phyloP scores from a whole-genome alignment of 2,329 filamentous ascomycete species.

The Calonectria pteridis region DNA sequence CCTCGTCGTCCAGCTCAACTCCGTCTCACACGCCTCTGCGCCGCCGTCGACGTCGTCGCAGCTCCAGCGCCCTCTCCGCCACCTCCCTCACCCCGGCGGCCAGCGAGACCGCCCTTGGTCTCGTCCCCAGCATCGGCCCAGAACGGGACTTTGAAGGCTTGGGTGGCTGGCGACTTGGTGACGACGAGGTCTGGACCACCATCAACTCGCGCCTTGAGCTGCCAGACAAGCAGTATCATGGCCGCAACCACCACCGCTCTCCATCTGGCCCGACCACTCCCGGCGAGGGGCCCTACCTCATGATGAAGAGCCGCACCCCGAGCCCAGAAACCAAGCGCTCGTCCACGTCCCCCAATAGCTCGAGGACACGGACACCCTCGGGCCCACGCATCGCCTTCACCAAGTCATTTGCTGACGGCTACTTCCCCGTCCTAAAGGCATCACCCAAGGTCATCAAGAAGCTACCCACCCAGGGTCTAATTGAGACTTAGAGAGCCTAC shows the following conservation, averaged over 20 bases:
- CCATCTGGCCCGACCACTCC: slow-evolving; percentile 56
- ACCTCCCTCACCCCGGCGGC: slow-evolving; percentile 49
- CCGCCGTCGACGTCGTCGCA: slow-evolving; percentile 50
- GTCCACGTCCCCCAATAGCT: slow-evolving; percentile 58
- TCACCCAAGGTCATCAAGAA: slow-evolving; percentile 51
- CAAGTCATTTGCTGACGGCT: slow-evolving; percentile 52
- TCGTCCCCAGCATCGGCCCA: slow-evolving; percentile 62
- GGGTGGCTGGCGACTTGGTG: slow-evolving; percentile 67
- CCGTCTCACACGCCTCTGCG: slow-evolving; percentile 35
- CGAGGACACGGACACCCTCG: slow-evolving; percentile 62
- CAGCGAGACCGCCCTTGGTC: slow-evolving; percentile 53
- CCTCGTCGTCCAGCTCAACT: slow-evolving; percentile 35
- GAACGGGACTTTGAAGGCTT: slow-evolving; percentile 71
- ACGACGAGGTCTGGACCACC: slow-evolving; percentile 63
- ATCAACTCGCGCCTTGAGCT: slow-evolving; percentile 66
- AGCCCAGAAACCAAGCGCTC: slow-evolving; percentile 50
- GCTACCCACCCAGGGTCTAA: slow-evolving; percentile 31
- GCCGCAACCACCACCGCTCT: slow-evolving; percentile 58
- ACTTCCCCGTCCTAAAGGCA: slow-evolving; percentile 54
- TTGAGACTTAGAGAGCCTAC: slow-evolving; percentile 33
- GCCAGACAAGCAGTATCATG: slow-evolving; percentile 55
- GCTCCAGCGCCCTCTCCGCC: slow-evolving; percentile 50
- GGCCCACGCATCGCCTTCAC: slow-evolving; percentile 49
- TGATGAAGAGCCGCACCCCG: slow-evolving; percentile 57
- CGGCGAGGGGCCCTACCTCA: slow-evolving; percentile 56